phyloP scores from a whole-genome alignment of 495 filamentous ascomycete genomes.

The Penicillium longicatenatum region DNA sequence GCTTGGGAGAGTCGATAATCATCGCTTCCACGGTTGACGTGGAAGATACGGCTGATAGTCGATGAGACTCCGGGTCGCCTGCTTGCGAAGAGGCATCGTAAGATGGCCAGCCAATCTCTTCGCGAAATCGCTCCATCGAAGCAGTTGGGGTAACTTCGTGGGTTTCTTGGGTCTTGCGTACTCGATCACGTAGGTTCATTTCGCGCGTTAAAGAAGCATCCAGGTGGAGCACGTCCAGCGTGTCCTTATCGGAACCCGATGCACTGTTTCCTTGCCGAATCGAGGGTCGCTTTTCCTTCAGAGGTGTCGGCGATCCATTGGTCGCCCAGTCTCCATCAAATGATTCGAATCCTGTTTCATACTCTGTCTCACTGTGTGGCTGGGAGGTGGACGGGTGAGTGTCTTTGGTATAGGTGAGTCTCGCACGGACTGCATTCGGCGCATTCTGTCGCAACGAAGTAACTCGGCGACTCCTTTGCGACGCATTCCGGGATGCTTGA shows the following conservation, averaged over 20 bases:
- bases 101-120: slow-evolving; percentile 48
- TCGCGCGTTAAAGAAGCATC: slow-evolving; percentile 34
- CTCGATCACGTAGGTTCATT: slow-evolving; percentile 38
- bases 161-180: slow-evolving; percentile 28
- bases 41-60: slow-evolving; percentile 64
- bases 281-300: slow-evolving; percentile 16
- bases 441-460: slow-evolving; percentile 15
- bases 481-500: slow-evolving; percentile 36
- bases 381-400: slow-evolving; percentile 16
- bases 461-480: slow-evolving; percentile 32
- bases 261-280: slow-evolving; percentile 2
- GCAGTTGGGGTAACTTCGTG: slow-evolving; percentile 24
- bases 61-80: slow-evolving; percentile 40
- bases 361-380: slow-evolving; percentile 22
- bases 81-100: slow-evolving; percentile 23
- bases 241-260: slow-evolving; percentile 8
- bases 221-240: slow-evolving; percentile 22
- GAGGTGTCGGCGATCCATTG: slow-evolving; percentile 24
- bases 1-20: slow-evolving; percentile 62
- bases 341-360: slow-evolving; percentile 29
- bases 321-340: slow-evolving; percentile 29
- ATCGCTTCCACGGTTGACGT: slow-evolving; percentile 73
- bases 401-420: slow-evolving; percentile 17
- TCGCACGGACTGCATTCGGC: slow-evolving; percentile 12
- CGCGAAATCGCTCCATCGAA: slow-evolving; percentile 43